These are phyloP conservation scores for Lactarius indigo DNA, from an alignment of 768 basidiomycete species.

Conservation along the genomic window DNA sequence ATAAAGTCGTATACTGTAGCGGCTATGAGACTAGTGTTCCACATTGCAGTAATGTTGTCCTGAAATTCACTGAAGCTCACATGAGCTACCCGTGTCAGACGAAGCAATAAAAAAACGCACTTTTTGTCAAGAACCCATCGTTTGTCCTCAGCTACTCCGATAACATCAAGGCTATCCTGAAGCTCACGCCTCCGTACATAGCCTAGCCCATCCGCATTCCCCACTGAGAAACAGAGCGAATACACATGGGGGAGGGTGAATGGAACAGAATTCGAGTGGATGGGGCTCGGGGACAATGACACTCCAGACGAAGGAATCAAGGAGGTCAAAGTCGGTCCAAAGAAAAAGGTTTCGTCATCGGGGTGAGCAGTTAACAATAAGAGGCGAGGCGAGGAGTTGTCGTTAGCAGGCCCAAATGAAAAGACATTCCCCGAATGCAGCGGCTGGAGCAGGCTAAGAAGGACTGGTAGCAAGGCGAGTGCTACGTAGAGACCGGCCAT, in stretches of 20 bases:
- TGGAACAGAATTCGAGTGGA: neutral
- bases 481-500: slow-evolving; percentile 12
- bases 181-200: slow-evolving; percentile 56
- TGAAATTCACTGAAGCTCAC: slow-evolving; percentile 52
- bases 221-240: slow-evolving; percentile 72
- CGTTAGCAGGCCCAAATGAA: neutral
- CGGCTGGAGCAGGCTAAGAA: slow-evolving; percentile 11
- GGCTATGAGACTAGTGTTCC: slow-evolving; percentile 62
- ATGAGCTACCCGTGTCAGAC: slow-evolving; percentile 19
- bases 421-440: neutral
- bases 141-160: slow-evolving; percentile 56
- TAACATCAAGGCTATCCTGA: slow-evolving; percentile 54
- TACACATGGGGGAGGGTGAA: slow-evolving; percentile 38
- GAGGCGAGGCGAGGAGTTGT: slow-evolving; percentile 30
- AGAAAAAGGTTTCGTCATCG: slow-evolving; percentile 94
- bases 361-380: slow-evolving; percentile 88
- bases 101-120: slow-evolving; percentile 36
- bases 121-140: slow-evolving; percentile 66
- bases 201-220: slow-evolving; percentile 79
- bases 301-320: slow-evolving; percentile 33
- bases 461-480: slow-evolving; percentile 6
- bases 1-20: slow-evolving; percentile 58
- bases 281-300: neutral
- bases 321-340: slow-evolving; percentile 74
- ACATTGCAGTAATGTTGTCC: slow-evolving; percentile 66